phyloP scores from a whole-genome alignment of 2,329 filamentous ascomycete genomes.

The Xylaria sp. region DNA sequence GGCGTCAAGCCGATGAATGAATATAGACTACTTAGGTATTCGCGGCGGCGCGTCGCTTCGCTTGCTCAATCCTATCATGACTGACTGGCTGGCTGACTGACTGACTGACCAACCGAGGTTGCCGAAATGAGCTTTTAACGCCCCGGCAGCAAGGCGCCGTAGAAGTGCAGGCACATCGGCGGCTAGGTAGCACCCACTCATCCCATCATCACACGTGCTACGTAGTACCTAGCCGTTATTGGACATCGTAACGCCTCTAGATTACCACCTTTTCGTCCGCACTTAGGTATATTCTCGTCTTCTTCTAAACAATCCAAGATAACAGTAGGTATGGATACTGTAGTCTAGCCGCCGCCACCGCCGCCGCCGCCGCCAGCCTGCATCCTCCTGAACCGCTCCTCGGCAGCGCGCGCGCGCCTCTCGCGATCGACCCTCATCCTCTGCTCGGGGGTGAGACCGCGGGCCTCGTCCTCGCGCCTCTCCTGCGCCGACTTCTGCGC shows the following conservation, averaged over 20 bases:
- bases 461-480: slow-evolving; percentile 77
- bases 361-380: slow-evolving; percentile 45
- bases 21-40: background rate
- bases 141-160: background rate
- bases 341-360: slow-evolving; percentile 38
- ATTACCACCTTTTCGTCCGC: background rate
- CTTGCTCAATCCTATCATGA: background rate
- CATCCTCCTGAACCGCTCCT: slow-evolving; percentile 78
- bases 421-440: slow-evolving; percentile 83
- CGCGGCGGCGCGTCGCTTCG: background rate
- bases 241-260: background rate
- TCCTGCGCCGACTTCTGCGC: slow-evolving; percentile 77
- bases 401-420: slow-evolving; percentile 84
- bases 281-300: background rate
- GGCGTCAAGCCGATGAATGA: background rate
- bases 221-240: background rate
- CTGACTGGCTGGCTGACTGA: background rate
- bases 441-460: slow-evolving; percentile 88
- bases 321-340: slow-evolving; percentile 1
- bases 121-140: background rate
- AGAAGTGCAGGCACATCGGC: background rate
- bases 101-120: background rate
- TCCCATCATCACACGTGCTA: background rate
- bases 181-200: background rate
- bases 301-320: background rate